Evolutionary conservation across 2,329 filamentous ascomycete species (phyloP).

Genomic region (Penicillium griseofulvum): DNA sequence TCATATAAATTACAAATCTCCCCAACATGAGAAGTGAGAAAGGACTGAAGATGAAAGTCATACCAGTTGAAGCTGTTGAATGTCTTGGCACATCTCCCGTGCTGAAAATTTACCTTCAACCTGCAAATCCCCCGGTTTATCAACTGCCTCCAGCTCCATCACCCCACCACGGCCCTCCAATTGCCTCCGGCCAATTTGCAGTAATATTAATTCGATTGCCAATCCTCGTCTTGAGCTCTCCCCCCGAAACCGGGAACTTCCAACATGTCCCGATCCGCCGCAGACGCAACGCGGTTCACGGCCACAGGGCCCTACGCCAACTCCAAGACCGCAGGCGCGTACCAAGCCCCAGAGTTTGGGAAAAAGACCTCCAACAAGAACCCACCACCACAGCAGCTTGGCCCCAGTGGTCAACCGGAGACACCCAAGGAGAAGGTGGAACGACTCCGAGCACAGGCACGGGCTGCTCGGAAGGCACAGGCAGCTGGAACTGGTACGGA

Average conservation of each 20-base stretch:
- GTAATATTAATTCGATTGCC: neutral
- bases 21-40: neutral
- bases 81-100: conserved; percentile 26
- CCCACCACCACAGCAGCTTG: conserved; percentile 17
- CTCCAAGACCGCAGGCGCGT: conserved; percentile 38
- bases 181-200: neutral
- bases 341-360: conserved; percentile 33
- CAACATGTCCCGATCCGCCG: conserved; percentile 48
- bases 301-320: conserved; percentile 50
- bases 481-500: conserved; percentile 55
- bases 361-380: conserved; percentile 12
- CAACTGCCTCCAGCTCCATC: conserved; percentile 11
- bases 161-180: conserved; percentile 7
- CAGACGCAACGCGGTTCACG: conserved; percentile 52
- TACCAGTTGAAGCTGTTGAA: conserved; percentile 12
- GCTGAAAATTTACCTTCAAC: conserved; percentile 30
- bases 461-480: conserved; percentile 62
- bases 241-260: conserved; percentile 3
- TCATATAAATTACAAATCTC: neutral
- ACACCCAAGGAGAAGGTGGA: conserved; percentile 69
- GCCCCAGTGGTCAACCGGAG: conserved; percentile 46
- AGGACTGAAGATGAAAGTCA: neutral
- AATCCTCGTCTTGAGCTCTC: neutral
- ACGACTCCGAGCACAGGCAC: conserved; percentile 65
- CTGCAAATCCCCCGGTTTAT: conserved; percentile 11